phyloP scores from a whole-genome alignment of 2,329 filamentous ascomycete genomes.

The Ophiostoma sp. region DNA sequence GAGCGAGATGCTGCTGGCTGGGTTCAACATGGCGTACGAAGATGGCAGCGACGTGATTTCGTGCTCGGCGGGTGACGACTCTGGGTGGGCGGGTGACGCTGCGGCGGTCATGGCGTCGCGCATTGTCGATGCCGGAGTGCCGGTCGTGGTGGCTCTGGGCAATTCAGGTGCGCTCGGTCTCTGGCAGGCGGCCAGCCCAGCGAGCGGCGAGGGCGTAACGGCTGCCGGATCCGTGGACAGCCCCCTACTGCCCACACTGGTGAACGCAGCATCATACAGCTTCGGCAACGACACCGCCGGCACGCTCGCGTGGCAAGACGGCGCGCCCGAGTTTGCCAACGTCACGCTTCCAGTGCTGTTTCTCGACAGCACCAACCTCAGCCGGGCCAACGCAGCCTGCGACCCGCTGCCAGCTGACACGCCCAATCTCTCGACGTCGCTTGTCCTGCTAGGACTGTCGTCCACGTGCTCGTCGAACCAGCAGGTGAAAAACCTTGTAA shows the following conservation, averaged over 20 bases:
- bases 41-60: neutral
- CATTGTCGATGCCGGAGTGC: neutral
- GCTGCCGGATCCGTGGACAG: neutral
- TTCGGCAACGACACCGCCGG: neutral
- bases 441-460: neutral
- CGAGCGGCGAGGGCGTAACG: neutral
- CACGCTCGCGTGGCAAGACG: neutral
- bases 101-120: neutral
- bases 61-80: neutral
- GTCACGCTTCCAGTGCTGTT: neutral
- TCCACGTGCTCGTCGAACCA: neutral
- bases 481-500: neutral
- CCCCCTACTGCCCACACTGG: neutral
- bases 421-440: neutral
- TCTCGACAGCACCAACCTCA: neutral
- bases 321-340: neutral
- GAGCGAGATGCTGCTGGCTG: neutral
- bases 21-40: neutral
- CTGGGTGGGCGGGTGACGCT: neutral
- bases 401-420: neutral
- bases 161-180: neutral
- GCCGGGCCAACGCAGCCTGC: neutral
- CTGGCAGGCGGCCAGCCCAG: neutral
- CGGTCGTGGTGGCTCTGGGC: neutral
- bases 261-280: neutral